Percentiles rank a stretch among this genome's conserved stretches.
Conservation (phyloP, 257 asterid genomes). For the Nicotiana paniculata region DNA sequence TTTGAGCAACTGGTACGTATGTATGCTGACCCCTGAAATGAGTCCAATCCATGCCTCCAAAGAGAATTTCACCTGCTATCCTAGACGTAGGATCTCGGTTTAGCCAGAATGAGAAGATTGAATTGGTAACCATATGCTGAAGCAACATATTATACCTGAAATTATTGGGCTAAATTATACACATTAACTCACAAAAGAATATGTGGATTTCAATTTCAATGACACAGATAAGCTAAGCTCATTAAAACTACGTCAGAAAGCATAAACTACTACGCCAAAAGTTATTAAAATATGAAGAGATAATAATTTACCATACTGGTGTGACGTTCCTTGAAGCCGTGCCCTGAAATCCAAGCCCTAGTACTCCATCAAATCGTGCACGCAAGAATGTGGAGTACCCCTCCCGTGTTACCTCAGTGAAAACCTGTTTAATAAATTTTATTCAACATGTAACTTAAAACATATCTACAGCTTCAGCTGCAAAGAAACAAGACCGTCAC, state of each 20-base stretch:
- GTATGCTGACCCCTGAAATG: constrained; percentile 33
- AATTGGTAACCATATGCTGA: constrained; percentile 17
- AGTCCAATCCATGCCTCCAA: constrained; percentile 33
- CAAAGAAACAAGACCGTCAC: constrained; percentile 9
- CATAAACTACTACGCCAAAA: background rate
- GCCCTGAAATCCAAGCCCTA: constrained; percentile 37
- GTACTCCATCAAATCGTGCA: constrained; percentile 31
- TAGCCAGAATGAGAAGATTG: constrained; percentile 30
- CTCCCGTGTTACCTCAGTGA: constrained; percentile 28
- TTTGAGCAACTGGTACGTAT: constrained; percentile 19
- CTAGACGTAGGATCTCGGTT: constrained; percentile 15
- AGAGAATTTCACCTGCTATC: constrained; percentile 28
- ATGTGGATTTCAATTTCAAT: too few relatives aligned
- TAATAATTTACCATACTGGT: constrained; percentile 28
- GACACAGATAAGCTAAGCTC: background rate
- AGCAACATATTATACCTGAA: constrained; percentile 30
- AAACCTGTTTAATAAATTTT: constrained; percentile 14
- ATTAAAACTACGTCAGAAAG: background rate
- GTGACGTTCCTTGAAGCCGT: constrained; percentile 8
- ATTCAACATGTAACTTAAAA: background rate
- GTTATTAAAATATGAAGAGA: background rate
- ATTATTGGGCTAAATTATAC: background rate
- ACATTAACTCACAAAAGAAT: background rate
- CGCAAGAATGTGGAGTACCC: constrained; percentile 18
- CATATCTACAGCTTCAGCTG: background rate